A percentile compares a stretch with the other conserved stretches of the same genome.
phyloP scores from a whole-genome alignment of 257 asterid species.

The Nicotiana noctiflora region DNA sequence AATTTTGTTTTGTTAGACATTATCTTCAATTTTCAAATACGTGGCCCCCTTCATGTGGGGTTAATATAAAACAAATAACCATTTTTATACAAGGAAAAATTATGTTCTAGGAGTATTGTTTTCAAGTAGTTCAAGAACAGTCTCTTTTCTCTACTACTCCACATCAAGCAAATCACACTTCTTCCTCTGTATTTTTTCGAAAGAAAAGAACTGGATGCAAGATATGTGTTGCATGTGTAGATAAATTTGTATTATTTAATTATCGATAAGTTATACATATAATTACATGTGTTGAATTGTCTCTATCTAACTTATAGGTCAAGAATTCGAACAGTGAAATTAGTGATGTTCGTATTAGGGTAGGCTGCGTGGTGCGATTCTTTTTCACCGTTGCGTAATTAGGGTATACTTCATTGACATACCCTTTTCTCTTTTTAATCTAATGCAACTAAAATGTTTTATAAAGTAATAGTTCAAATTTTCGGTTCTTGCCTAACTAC shows the following conservation, averaged over 20 bases:
- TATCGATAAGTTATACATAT: background rate
- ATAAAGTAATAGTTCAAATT: too few species aligned
- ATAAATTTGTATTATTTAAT: too few species aligned
- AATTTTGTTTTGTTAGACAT: background rate
- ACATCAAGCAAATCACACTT: background rate
- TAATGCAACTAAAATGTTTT: too few species aligned
- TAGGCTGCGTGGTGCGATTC: too few species aligned
- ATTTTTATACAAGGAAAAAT: background rate
- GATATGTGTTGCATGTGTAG: background rate
- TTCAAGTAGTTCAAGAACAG: background rate
- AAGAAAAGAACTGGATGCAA: background rate
- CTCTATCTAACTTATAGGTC: too few species aligned
- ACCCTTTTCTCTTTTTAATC: too few species aligned
- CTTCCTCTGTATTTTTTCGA: background rate
- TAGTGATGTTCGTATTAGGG: fast-evolving
- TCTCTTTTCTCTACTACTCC: too few species aligned
- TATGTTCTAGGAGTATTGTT: too few species aligned
- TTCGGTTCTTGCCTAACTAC: background rate
- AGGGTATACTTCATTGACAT: too few species aligned
- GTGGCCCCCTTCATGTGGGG: background rate
- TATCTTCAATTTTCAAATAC: background rate
- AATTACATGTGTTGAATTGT: background rate
- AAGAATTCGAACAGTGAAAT: fast-evolving
- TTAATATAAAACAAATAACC: background rate
- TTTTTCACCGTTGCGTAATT: fast-evolving